Conservation (phyloP, 192 early-diverging fungal species). For the Gamsiella multidivaricata region DNA sequence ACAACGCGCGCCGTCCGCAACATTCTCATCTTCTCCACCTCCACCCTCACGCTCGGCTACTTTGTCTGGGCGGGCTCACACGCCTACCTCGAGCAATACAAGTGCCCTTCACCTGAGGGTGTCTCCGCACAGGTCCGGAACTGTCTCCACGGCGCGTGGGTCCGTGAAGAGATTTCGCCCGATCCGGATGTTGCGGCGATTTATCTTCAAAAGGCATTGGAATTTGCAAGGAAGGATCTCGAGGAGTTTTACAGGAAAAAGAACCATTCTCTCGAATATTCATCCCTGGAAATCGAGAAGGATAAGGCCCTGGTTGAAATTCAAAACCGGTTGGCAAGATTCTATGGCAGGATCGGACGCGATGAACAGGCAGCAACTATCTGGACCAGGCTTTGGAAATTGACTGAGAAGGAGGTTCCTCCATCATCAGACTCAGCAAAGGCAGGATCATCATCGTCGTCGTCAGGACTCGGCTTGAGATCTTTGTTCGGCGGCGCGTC, state of each 20-base stretch:
- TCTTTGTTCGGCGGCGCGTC: conserved; percentile 5
- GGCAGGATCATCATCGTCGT: not conserved
- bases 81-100: conserved; percentile 64
- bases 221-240: conserved; percentile 45
- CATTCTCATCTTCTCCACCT: conserved; percentile 42
- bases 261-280: too few relatives aligned
- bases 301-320: conserved; percentile 50
- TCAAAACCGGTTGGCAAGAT: conserved; percentile 45
- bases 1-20: conserved; percentile 27
- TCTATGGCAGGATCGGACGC: conserved; percentile 51
- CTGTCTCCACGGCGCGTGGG: conserved; percentile 65
- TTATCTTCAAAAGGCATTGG: conserved; percentile 53
- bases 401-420: conserved; percentile 13
- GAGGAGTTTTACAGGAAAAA: conserved; percentile 22
- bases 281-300: conserved; percentile 41
- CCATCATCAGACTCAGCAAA: not conserved
- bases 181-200: conserved; percentile 57
- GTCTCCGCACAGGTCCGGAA: conserved; percentile 49
- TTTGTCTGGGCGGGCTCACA: conserved; percentile 59
- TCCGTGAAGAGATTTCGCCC: conserved; percentile 61
- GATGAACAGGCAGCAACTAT: conserved; percentile 45
- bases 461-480: not conserved
- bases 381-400: conserved; percentile 45
- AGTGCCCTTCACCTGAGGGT: conserved; percentile 56
- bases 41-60: conserved; percentile 38